A percentile compares a stretch with the other conserved stretches of the same genome.
Evolutionary conservation across 208 protist species (phyloP).

Genomic region (Wallacemonas sp.): DNA sequence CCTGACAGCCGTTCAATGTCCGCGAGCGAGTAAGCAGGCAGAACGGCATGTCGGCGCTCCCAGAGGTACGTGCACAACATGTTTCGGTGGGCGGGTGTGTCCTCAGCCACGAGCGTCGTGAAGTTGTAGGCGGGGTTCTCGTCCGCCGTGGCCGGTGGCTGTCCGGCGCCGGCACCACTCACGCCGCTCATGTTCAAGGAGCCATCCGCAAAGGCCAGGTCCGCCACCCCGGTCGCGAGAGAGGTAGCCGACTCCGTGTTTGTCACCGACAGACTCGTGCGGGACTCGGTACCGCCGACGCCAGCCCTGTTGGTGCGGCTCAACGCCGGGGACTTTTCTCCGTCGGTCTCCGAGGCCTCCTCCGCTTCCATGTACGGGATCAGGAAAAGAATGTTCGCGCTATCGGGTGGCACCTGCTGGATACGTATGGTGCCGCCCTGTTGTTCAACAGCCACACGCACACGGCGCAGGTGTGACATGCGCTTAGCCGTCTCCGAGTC

Average conservation of each 20-base stretch:
- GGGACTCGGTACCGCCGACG: background rate
- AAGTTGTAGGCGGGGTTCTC: slow-evolving; percentile 52
- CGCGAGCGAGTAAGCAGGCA: slow-evolving; percentile 62
- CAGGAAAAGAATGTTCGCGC: slow-evolving; percentile 57
- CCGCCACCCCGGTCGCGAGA: slow-evolving; percentile 7
- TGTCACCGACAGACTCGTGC: slow-evolving; percentile 10
- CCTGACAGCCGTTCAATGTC: slow-evolving; percentile 71
- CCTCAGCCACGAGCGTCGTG: slow-evolving; percentile 84
- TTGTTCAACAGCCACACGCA: slow-evolving; percentile 62
- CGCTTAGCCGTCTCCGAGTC: background rate
- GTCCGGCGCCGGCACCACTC: background rate
- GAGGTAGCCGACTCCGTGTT: slow-evolving; percentile 3
- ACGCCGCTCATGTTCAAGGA: background rate
- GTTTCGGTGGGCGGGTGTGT: slow-evolving; percentile 78
- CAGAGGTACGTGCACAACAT: slow-evolving; percentile 88
- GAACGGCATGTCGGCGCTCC: slow-evolving; percentile 85
- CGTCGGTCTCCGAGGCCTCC: slow-evolving; percentile 33
- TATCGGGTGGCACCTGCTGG: slow-evolving; percentile 22
- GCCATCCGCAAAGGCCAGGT: background rate
- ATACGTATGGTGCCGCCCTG: slow-evolving; percentile 80
- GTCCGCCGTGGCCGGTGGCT: background rate
- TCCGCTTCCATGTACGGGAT: slow-evolving; percentile 72
- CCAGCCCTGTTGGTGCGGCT: background rate
- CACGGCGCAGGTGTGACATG: slow-evolving; percentile 33
- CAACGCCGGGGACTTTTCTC: slow-evolving; percentile 20